Conservation (phyloP, 768 basidiomycete genomes). For the Leccinellum luteum region DNA sequence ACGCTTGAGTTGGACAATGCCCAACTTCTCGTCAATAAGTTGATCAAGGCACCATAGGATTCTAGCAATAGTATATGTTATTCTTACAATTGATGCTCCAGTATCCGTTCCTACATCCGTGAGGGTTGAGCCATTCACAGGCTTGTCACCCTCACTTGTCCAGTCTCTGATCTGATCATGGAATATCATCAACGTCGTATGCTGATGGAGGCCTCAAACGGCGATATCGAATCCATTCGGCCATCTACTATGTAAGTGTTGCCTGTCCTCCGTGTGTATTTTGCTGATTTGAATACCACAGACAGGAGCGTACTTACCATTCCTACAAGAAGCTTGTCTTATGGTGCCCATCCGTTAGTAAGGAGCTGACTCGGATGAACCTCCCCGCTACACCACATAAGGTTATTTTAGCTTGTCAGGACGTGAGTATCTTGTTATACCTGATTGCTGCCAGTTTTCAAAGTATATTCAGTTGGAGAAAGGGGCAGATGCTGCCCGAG, state of each 20-base stretch:
- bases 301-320: constrained; percentile 1
- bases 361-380: too few relatives aligned
- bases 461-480: constrained; percentile 9
- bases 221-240: not conserved
- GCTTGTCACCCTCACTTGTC: constrained; percentile 6
- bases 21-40: not conserved
- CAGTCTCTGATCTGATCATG: constrained; percentile 1
- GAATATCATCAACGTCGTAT: constrained; percentile 5
- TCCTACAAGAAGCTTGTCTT: constrained; percentile 5
- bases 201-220: not conserved
- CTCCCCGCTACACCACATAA: too few relatives aligned
- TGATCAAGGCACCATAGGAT: not conserved
- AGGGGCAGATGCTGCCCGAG: constrained; percentile 11
- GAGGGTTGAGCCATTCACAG: constrained; percentile 8
- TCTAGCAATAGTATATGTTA: not conserved
- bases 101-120: not conserved
- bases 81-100: not conserved
- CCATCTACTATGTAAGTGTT: not conserved
- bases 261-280: not conserved
- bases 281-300: not conserved
- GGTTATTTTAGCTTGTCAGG: not conserved
- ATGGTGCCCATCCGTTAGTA: constrained; percentile 5
- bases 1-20: constrained; percentile 9
- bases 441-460: not conserved
- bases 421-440: not conserved